phyloP scores from a whole-genome alignment of 805 yeast genomes.

The Hanseniaspora lindneri region DNA sequence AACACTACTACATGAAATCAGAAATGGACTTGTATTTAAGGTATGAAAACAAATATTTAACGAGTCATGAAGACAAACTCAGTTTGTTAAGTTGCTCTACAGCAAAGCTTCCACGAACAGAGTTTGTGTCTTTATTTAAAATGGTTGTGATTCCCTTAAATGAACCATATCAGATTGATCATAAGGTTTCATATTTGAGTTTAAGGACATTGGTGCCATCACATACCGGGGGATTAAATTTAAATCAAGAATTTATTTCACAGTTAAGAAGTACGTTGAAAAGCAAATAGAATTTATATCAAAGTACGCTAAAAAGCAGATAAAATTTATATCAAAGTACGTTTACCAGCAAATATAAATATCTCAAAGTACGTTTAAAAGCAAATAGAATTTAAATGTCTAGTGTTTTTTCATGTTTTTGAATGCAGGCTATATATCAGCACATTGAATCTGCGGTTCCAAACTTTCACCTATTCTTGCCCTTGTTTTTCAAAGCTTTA shows the following conservation, averaged over 20 bases:
- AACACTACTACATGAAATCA: neutral
- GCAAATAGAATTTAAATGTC: too few relatives aligned
- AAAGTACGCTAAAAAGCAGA: too few relatives aligned
- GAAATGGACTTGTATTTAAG: neutral
- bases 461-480: neutral
- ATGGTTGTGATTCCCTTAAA: neutral
- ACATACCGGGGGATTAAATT: too few relatives aligned
- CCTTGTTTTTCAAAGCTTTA: neutral
- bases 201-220: neutral
- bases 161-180: neutral
- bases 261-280: neutral
- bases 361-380: too few relatives aligned
- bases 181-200: neutral
- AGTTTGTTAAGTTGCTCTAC: neutral
- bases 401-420: too few relatives aligned
- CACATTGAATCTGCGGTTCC: neutral
- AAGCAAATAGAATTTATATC: too few relatives aligned
- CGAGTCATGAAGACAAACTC: neutral
- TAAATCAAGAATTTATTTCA: neutral
- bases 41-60: neutral
- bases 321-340: too few relatives aligned
- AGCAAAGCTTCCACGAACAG: neutral
- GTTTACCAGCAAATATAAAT: too few relatives aligned
- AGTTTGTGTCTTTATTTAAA: neutral
- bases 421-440: too few relatives aligned